Percentiles rank a stretch among this genome's conserved stretches.
These are phyloP conservation scores for Colletotrichum paranaense DNA, from an alignment of 2,329 filamentous ascomycete genomes.

Conservation along the genomic window DNA sequence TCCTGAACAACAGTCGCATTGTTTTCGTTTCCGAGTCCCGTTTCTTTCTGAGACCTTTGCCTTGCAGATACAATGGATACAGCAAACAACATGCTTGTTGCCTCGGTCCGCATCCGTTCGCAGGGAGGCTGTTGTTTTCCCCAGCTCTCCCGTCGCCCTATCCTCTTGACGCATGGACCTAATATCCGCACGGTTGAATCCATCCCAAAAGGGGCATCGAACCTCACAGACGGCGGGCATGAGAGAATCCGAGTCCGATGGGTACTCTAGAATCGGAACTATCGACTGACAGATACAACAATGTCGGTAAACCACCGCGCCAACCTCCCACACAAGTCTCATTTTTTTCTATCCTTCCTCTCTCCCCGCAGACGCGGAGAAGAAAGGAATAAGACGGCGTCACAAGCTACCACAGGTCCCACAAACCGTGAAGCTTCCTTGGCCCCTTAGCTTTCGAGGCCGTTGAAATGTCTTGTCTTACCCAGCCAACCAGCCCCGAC, in stretches of 20 bases:
- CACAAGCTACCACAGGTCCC: background rate
- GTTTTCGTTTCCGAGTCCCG: conserved; percentile 17
- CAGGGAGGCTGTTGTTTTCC: background rate
- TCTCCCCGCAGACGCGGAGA: background rate
- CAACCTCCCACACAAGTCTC: background rate
- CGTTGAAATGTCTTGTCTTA: conserved; percentile 10
- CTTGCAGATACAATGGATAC: background rate
- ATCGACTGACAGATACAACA: conserved; percentile 12
- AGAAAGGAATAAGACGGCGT: background rate
- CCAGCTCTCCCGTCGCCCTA: background rate
- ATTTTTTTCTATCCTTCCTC: background rate
- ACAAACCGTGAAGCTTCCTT: background rate
- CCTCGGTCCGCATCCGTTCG: conserved; percentile 11
- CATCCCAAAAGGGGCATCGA: background rate
- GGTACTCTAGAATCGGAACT: background rate
- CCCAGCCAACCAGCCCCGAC: background rate
- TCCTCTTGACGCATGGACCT: background rate
- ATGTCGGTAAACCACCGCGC: background rate
- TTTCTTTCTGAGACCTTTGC: conserved; percentile 23
- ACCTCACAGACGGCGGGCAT: background rate
- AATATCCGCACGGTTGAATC: too few relatives aligned
- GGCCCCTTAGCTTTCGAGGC: background rate
- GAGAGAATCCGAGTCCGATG: background rate
- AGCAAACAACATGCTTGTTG: background rate
- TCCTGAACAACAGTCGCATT: conserved; percentile 19